Base-by-base conservation (phyloP, 2,329 filamentous ascomycete species). In the Arthroderma sp. region DNA sequence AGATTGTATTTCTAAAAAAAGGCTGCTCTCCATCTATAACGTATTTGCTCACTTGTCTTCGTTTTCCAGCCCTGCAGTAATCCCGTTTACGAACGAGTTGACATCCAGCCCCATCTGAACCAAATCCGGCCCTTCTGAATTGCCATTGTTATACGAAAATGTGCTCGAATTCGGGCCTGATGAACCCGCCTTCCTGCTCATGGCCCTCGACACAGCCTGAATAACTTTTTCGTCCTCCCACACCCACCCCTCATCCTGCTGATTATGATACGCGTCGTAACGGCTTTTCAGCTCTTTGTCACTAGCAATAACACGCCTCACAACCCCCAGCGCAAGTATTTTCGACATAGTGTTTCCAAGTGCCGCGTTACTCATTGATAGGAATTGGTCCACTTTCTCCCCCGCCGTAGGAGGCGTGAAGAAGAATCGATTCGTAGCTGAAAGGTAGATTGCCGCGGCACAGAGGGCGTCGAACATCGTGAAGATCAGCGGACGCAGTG, bases 351-450 rank as follows among this genome's bases (percentile, higher is more conserved):
- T 70, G 4, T 65, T 65, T 37, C 77, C 74, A 40, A 94, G 62
- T 3, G 68, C 62, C 40, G 73, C 68, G 41, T 76, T 29, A 15
- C 32, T 42, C 28, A 43, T 29, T 6, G 34, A 29, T 5, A 43
- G 72, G 1, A 71, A 67, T 1, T 62, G 56, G 8, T 56, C 54
- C 5, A 68, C 56, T 2, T 65, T 60, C 47, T 68, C 62, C 1
- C 78, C 74, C 0, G 79, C 62, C 0, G 73, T 68, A 0, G 76
- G 73, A 9, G 79, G 75, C 39, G 70, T 68, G 22, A 78, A 74
- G 52, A 93, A 85, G 48, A 83, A 82, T 15, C 87, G 79, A 57
- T 88, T 82, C 4, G 91, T 95, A 10, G 78, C 77, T 2, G 82
- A 80, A 3, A 91, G 70, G 66, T 81, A 95, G 33, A 95, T 68